Conservation (phyloP, 768 basidiomycete species). For the Pisolithus orientalis region DNA sequence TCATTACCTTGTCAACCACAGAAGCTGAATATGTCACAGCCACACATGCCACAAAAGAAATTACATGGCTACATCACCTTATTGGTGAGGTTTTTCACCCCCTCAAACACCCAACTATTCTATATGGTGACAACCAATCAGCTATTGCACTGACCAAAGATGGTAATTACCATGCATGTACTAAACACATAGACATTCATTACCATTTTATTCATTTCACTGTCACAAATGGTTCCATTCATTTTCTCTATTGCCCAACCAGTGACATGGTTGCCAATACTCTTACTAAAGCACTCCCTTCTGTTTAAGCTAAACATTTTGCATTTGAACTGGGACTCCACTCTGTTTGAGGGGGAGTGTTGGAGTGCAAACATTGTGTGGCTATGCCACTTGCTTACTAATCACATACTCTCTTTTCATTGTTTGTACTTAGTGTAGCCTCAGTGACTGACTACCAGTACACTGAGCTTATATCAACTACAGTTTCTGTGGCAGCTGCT, state of each 20-base stretch:
- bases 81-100: conserved; percentile 1
- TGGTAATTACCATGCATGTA: not conserved
- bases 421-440: too few species aligned
- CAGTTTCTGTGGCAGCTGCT: too few species aligned
- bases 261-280: conserved; percentile 16
- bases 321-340: not conserved
- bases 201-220: not conserved
- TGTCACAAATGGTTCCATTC: not conserved
- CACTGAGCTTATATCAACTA: too few species aligned
- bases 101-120: not conserved
- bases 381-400: too few species aligned
- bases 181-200: not conserved
- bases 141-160: not conserved
- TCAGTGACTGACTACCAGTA: too few species aligned
- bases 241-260: conserved; percentile 3
- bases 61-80: not conserved
- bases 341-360: not conserved
- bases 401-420: too few species aligned
- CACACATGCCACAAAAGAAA: not conserved
- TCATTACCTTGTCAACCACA: not conserved
- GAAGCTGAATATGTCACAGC: not conserved
- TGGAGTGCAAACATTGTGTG: not conserved
- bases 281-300: not conserved
- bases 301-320: not conserved
- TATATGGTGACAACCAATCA: not conserved